Conservation (phyloP, 2,329 filamentous ascomycete genomes). For the Scedosporium apiospermum region DNA sequence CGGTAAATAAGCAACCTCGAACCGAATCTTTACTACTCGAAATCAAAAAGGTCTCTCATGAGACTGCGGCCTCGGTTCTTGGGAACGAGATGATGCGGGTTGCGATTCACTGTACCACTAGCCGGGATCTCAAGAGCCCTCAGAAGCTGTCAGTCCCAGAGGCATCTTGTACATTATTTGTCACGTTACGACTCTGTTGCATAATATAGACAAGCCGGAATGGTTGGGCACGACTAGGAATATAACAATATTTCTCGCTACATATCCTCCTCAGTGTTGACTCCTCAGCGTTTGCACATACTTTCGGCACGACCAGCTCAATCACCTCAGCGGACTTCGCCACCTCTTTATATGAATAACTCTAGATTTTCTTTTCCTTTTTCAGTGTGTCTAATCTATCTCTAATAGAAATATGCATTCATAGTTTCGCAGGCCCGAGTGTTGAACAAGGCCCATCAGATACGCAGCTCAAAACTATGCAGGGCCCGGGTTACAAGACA, state of each 20-base stretch:
- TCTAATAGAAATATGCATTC: too few species aligned
- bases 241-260: background rate
- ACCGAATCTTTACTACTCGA: background rate
- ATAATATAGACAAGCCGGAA: background rate
- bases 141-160: conserved; percentile 1
- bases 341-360: too few species aligned
- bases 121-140: background rate
- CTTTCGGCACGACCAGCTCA: too few species aligned
- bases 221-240: background rate
- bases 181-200: conserved; percentile 15
- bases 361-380: too few species aligned
- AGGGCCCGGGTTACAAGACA: background rate
- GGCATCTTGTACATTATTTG: conserved; percentile 13
- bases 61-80: background rate
- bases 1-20: conserved; percentile 32
- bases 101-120: background rate
- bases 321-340: too few species aligned
- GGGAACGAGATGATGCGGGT: background rate
- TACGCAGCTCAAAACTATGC: too few species aligned
- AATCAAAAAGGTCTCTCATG: background rate
- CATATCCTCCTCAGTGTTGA: background rate
- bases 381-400: too few species aligned
- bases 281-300: too few species aligned
- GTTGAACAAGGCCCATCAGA: too few species aligned
- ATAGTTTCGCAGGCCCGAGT: too few species aligned